phyloP scores from a whole-genome alignment of 1,284 basidiomycete genomes.

The Sanghuangporus sanghuang region DNA sequence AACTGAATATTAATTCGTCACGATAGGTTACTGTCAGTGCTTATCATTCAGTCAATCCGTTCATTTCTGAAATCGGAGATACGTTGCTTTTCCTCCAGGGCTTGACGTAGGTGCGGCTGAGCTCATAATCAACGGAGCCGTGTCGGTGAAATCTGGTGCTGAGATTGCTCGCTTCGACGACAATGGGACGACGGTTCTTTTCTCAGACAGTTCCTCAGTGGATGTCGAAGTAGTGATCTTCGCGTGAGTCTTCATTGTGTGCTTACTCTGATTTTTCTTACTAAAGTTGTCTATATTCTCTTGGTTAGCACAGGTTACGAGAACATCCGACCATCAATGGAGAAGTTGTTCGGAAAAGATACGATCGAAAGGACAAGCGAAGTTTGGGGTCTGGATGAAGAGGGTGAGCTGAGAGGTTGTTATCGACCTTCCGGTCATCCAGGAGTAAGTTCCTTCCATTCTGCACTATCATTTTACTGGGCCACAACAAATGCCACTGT shows the following conservation, averaged over 20 bases:
- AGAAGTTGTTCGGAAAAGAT: constrained; percentile 15
- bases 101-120: constrained; percentile 38
- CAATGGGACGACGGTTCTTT: constrained; percentile 19
- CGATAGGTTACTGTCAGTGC: constrained; percentile 6
- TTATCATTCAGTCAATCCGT: neutral
- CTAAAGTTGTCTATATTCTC: neutral
- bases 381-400: constrained; percentile 19
- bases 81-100: constrained; percentile 22
- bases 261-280: neutral
- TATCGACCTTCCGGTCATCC: constrained; percentile 17
- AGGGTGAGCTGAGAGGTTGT: constrained; percentile 16
- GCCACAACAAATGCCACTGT: neutral
- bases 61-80: neutral
- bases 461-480: neutral
- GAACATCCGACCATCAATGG: constrained; percentile 13
- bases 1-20: neutral
- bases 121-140: constrained; percentile 22
- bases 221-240: constrained; percentile 26
- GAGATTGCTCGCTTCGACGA: constrained; percentile 21
- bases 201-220: constrained; percentile 23
- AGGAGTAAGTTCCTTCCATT: constrained; percentile 6
- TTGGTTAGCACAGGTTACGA: constrained; percentile 16
- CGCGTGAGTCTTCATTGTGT: constrained; percentile 19
- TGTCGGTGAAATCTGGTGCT: constrained; percentile 26
- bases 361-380: constrained; percentile 13